Base-by-base conservation (phyloP, 192 early-diverging fungal species). In the Backusella westeae region DNA sequence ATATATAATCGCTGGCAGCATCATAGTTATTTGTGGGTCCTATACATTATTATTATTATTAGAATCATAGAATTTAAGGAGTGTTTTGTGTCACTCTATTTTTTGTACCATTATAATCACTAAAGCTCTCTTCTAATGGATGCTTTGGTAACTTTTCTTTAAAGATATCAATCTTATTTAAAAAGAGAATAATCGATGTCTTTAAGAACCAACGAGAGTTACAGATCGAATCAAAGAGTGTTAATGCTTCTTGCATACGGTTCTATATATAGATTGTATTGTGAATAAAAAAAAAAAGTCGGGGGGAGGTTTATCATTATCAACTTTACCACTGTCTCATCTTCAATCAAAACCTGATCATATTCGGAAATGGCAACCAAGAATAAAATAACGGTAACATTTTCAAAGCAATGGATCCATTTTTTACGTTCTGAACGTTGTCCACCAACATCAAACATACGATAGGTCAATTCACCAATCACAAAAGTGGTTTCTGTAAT, bases 361-460 rank as follows among this genome's bases (percentile, higher is more conserved):
- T 97, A 99, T 86, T 97, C 96, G 35, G 90, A 92, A 71, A 97
- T 96, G 32, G 97, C 97, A 32, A 97, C 96, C 79, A 99, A 83
- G 84, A 99, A 99, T 49, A 99, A 87, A 78, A 99, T 96, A 17
- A 95, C 93, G 4, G 95, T 97, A 35, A 99, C 97, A 79, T 96
- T 95, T 78, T 99, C 97, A 80, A 99, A 99, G 80, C 96, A 99
- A 86, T 97, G 97, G 73, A 97, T 96, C 97, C 97, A 97, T 85
- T 99, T 99, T 76, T 99, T 99, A 81, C 97, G 92, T 87, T 99
- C 97, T 53, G 94, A 96, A 56, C 97, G 92, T 86, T 99, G 97
- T 29, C 97, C 97, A 77, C 97, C 97, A 44, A 99, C 97, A 87
- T 99, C 97, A 86, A 96, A 94, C 94, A 99, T 96, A 76, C 94